phyloP scores from a whole-genome alignment of 2,329 filamentous ascomycete genomes.

The Ascochyta clinopodiicola region DNA sequence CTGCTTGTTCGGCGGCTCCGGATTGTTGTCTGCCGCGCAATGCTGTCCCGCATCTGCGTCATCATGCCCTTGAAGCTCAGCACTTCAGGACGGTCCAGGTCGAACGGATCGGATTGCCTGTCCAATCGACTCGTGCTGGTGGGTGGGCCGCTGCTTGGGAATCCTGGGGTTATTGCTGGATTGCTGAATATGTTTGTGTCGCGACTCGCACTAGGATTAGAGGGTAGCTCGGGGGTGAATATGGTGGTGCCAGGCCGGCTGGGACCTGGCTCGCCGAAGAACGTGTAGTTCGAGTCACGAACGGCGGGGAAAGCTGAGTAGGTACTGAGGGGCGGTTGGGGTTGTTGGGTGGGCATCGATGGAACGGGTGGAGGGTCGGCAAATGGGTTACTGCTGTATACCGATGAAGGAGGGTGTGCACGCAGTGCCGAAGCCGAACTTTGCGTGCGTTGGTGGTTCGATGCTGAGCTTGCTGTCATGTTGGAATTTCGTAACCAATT shows the following conservation, averaged over 20 bases:
- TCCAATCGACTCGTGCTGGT: slow-evolving; percentile 28
- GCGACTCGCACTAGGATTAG: slow-evolving; percentile 20
- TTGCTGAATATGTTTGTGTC: slow-evolving; percentile 38
- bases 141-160: slow-evolving; percentile 5
- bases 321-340: slow-evolving; percentile 7
- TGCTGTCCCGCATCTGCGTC: slow-evolving; percentile 38
- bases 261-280: slow-evolving; percentile 46
- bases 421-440: slow-evolving; percentile 39
- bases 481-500: slow-evolving; percentile 32
- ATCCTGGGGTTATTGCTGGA: slow-evolving; percentile 24
- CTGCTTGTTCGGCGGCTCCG: slow-evolving; percentile 37
- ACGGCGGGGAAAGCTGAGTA: slow-evolving; percentile 23
- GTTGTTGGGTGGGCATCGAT: slow-evolving; percentile 2
- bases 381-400: slow-evolving; percentile 40
- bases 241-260: slow-evolving; percentile 34
- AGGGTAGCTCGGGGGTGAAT: slow-evolving; percentile 8
- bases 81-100: slow-evolving; percentile 50
- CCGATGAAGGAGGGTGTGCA: slow-evolving; percentile 39
- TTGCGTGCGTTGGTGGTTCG: slow-evolving; percentile 37
- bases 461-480: slow-evolving; percentile 8
- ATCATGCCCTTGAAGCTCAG: slow-evolving; percentile 42
- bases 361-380: slow-evolving; percentile 33
- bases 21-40: slow-evolving; percentile 35
- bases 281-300: slow-evolving; percentile 36
- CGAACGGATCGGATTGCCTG: slow-evolving; percentile 50